phyloP scores from a whole-genome alignment of 169 alveolate genomes.

The Blepharisma undulans region DNA sequence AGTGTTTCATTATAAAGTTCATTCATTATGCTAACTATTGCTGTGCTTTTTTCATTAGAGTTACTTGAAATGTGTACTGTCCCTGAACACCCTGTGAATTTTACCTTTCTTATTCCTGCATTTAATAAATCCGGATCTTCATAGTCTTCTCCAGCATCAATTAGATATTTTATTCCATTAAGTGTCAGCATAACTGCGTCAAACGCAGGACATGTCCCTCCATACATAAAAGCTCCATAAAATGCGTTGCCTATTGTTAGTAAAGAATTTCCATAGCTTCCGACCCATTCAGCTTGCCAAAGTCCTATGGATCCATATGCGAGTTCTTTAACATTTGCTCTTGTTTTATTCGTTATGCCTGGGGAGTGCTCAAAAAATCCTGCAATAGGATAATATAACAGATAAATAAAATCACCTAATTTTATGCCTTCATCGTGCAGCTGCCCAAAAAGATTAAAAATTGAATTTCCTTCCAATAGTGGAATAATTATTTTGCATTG shows the following conservation, averaged over 20 bases:
- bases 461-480: background rate
- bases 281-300: background rate
- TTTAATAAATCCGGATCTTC: background rate
- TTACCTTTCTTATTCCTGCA: background rate
- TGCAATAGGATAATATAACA: background rate
- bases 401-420: background rate
- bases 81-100: conserved; percentile 8
- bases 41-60: background rate
- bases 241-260: background rate
- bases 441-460: background rate
- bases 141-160: background rate
- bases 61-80: background rate
- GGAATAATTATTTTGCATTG: background rate
- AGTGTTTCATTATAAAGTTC: background rate
- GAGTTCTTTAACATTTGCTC: background rate
- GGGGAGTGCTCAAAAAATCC: background rate
- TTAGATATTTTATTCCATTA: background rate
- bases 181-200: background rate
- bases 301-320: background rate
- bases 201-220: background rate
- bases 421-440: background rate
- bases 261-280: background rate
- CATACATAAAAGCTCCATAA: background rate
- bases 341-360: background rate
- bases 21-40: background rate